phyloP scores from a whole-genome alignment of 2,329 filamentous ascomycete genomes.

The Lachnellula occidentalis region DNA sequence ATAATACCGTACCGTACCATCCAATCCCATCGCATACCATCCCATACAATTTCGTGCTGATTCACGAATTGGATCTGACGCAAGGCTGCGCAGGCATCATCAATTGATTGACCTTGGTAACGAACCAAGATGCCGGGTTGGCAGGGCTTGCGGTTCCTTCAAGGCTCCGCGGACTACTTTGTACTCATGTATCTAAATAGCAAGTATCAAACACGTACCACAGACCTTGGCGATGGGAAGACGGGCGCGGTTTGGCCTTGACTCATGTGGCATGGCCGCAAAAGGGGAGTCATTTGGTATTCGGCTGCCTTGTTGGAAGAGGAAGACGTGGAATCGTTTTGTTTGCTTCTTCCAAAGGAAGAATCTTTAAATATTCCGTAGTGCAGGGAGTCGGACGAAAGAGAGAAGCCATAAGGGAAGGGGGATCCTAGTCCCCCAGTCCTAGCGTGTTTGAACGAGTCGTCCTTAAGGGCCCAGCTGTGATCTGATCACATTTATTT shows the following conservation, averaged over 20 bases:
- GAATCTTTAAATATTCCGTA: not conserved
- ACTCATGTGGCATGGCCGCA: no score
- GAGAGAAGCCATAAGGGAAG: conserved; percentile 1
- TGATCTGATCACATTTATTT: conserved; percentile 15
- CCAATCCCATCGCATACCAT: not conserved
- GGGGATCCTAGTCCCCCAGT: conserved; percentile 5
- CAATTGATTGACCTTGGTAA: not conserved
- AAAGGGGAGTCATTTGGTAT: no score
- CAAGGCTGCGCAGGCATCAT: not conserved
- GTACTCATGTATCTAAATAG: not conserved
- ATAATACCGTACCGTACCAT: not conserved
- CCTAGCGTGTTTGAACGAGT: conserved; percentile 19
- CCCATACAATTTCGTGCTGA: not conserved
- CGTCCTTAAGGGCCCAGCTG: conserved; percentile 1
- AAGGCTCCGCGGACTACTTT: not conserved
- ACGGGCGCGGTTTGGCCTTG: no score
- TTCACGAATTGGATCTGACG: not conserved
- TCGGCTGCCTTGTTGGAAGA: not conserved
- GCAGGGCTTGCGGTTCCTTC: not conserved
- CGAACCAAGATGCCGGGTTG: not conserved
- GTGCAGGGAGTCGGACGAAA: conserved; percentile 2
- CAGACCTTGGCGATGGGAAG: no score
- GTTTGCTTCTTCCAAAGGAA: not conserved
- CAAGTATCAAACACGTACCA: not conserved
- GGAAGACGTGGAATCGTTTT: not conserved